Evolutionary conservation across 2,329 filamentous ascomycete genomes (phyloP), one percentile per base, ranked within the genome.

Genomic region (Sarocladium kiliense): DNA sequence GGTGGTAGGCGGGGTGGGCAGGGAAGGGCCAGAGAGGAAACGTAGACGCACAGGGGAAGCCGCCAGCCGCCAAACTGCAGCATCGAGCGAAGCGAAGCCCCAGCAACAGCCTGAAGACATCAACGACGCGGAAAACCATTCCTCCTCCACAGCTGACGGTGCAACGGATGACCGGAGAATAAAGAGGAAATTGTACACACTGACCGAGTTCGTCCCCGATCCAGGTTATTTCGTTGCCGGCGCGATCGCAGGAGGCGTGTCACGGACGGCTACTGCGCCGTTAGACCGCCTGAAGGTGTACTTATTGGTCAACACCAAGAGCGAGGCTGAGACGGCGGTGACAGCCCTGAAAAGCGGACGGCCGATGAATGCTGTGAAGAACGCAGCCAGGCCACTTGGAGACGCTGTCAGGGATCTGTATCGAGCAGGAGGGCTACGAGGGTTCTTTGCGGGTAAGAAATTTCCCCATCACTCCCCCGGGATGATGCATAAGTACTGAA

Each of bases 211-310:
- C 78, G 78, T 91, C 72, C 89, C 89, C 72, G 83, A 91, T 84
- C 81, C 88, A 96, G 94, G 94, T 81, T 99, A 97, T 76, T 99
- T 97, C 74, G 74, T 96, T 75, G 94, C 94, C 71, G 94, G 94
- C 78, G 94, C 91, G 72, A 79, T 96, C 69, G 91, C 93, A 70
- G 94, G 94, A 70, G 93, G 91, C 70, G 87, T 97, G 65, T 97
- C 93, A 68, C 87, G 94, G 68, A 97, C 94, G 68, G 88, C 90
- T 60, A 99, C 94, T 63, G 94, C 94, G 58, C 94, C 94, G 58
- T 86, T 99, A 72, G 94, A 99, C 75, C 91, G 94, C 64, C 79
- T 99, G 57, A 97, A 97, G 76, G 94, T 99, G 61, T 97, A 96
- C 71, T 83, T 99, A 54, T 94, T 99, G 65, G 93, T 96, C 54